Conservation (phyloP, 495 filamentous ascomycete species). For the Penicillium maclennaniae region DNA sequence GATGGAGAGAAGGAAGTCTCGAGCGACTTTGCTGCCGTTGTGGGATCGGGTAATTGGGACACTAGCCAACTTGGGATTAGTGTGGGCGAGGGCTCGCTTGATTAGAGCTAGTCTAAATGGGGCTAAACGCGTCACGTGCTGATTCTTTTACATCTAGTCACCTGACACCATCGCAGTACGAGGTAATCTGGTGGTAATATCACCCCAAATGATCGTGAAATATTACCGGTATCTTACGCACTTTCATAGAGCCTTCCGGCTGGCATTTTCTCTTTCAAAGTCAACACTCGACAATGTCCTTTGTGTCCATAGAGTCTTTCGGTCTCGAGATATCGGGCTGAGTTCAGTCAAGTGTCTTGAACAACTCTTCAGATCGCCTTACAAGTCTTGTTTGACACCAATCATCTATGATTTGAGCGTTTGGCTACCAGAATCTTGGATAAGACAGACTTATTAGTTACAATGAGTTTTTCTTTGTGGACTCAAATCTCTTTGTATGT, state of each 20-base stretch:
- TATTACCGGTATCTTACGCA: constrained; percentile 1
- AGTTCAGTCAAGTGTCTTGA: background rate
- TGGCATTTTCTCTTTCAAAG: background rate
- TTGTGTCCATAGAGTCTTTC: background rate
- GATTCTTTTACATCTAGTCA: background rate
- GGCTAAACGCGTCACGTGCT: constrained; percentile 13
- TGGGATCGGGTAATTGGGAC: constrained; percentile 44
- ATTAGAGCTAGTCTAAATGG: constrained; percentile 18
- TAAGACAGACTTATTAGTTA: background rate
- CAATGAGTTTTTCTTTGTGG: background rate
- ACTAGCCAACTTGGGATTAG: constrained; percentile 31
- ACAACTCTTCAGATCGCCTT: background rate
- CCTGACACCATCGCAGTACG: constrained; percentile 2
- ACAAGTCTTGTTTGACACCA: background rate
- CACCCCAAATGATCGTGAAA: background rate
- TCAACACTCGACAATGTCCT: background rate
- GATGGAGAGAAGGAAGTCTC: constrained; percentile 39
- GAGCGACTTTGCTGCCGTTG: constrained; percentile 43
- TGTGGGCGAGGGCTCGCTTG: constrained; percentile 38
- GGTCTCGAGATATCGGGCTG: background rate
- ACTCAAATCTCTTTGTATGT: background rate
- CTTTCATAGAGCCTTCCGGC: background rate
- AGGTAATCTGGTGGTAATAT: background rate
- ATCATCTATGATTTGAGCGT: background rate
- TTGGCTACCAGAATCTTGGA: background rate